Percentiles rank a stretch among this genome's conserved stretches.
These are phyloP conservation scores for Coccinonectria pachysandricola DNA, from an alignment of 2,329 filamentous ascomycete genomes.

Conservation along the genomic window DNA sequence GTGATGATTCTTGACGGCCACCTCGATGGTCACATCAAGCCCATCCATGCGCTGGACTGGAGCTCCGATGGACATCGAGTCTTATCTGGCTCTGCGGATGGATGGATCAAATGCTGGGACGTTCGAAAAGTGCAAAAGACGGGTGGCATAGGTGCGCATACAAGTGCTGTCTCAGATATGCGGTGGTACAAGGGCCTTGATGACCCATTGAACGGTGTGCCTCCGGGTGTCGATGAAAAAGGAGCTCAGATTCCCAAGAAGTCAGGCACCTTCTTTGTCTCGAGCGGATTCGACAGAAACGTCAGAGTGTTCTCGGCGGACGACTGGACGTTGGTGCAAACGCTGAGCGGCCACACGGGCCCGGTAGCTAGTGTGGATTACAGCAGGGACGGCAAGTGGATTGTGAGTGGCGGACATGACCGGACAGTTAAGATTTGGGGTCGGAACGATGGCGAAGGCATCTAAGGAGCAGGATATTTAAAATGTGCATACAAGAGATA, in stretches of 20 bases:
- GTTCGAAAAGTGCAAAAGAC: slow-evolving; percentile 76
- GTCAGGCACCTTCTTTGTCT: slow-evolving; percentile 84
- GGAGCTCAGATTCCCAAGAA: slow-evolving; percentile 66
- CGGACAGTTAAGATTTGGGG: slow-evolving; percentile 95
- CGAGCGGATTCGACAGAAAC: slow-evolving; percentile 84
- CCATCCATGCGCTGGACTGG: slow-evolving; percentile 92
- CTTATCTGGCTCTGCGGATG: slow-evolving; percentile 84
- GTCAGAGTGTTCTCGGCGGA: slow-evolving; percentile 95
- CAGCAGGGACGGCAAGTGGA: slow-evolving; percentile 77
- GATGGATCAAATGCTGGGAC: slow-evolving; percentile 98
- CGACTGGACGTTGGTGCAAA: slow-evolving; percentile 87
- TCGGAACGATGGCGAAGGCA: slow-evolving; percentile 59
- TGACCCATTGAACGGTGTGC: slow-evolving; percentile 52
- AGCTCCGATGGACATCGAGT: slow-evolving; percentile 83
- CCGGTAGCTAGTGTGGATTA: slow-evolving; percentile 89
- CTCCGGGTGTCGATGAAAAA: slow-evolving; percentile 52
- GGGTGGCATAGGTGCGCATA: slow-evolving; percentile 83
- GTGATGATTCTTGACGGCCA: slow-evolving; percentile 93
- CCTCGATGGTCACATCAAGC: slow-evolving; percentile 70
- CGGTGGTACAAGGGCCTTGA: slow-evolving; percentile 88
- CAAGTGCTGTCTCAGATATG: slow-evolving; percentile 82
- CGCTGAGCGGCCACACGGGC: slow-evolving; percentile 79
- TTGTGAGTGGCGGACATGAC: slow-evolving; percentile 89
- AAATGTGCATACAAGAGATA: slow-evolving; percentile 15
- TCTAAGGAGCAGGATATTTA: slow-evolving; percentile 24